Percentiles rank a stretch among this genome's conserved stretches.
These are phyloP conservation scores for Daldinia grandis DNA, from an alignment of 495 filamentous ascomycete species.

Conservation along the genomic window DNA sequence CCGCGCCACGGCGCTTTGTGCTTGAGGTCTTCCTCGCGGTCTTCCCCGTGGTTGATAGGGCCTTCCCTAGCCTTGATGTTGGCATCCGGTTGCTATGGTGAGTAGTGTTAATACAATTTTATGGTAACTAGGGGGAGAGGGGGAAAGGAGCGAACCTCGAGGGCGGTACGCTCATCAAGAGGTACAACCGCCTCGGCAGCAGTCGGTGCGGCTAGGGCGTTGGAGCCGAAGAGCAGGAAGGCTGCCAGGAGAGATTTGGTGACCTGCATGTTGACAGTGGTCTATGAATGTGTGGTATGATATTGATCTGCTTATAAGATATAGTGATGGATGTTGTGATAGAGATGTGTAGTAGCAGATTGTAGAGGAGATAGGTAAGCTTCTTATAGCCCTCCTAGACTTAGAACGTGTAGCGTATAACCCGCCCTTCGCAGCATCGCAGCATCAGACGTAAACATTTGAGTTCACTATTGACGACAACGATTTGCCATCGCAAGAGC, in stretches of 20 bases:
- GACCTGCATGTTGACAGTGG: slow-evolving; percentile 28
- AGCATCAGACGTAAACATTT: neutral
- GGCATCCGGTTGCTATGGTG: neutral
- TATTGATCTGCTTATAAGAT: neutral
- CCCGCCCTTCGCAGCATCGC: neutral
- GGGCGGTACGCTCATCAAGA: neutral
- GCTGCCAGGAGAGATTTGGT: slow-evolving; percentile 41
- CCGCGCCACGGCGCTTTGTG: neutral
- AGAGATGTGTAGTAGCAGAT: neutral
- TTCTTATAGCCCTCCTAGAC: slow-evolving; percentile 23
- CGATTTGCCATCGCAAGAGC: slow-evolving; percentile 18
- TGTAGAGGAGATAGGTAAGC: neutral
- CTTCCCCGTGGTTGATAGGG: neutral
- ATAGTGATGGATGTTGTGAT: neutral
- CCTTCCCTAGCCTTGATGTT: neutral
- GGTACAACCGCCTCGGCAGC: slow-evolving; percentile 6
- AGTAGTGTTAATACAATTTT: neutral
- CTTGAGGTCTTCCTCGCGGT: neutral
- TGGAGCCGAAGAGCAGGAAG: slow-evolving; percentile 35
- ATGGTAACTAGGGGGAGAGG: neutral
- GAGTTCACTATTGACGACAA: slow-evolving; percentile 39
- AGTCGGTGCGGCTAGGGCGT: slow-evolving; percentile 35
- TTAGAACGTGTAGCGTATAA: neutral
- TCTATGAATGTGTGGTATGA: neutral
- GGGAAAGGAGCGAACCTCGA: slow-evolving; percentile 1